phyloP scores from a whole-genome alignment of 2,329 filamentous ascomycete genomes.

The Microdochium bolleyi region DNA sequence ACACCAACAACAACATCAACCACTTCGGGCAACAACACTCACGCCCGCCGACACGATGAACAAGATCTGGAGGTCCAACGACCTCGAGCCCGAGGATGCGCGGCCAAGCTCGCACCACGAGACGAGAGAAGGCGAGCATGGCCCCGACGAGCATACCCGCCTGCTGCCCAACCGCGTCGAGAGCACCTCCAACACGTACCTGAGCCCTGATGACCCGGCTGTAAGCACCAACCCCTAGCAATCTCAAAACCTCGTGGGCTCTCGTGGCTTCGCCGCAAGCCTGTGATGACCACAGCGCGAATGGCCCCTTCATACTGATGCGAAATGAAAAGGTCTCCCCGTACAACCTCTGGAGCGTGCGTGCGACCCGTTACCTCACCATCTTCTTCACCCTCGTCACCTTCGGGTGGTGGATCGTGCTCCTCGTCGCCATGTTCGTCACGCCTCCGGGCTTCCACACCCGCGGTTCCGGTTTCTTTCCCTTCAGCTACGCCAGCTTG shows the following conservation, averaged over 20 bases:
- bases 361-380: conserved; percentile 70
- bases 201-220: conserved; percentile 74
- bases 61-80: conserved; percentile 17
- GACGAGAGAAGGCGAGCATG: conserved; percentile 12
- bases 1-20: not conserved
- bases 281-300: too few species aligned
- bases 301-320: too few species aligned
- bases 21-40: not conserved
- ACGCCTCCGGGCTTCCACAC: conserved; percentile 81
- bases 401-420: conserved; percentile 86
- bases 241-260: not conserved
- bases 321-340: conserved; percentile 66
- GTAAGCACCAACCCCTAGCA: conserved; percentile 35
- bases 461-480: conserved; percentile 86
- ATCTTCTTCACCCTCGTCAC: conserved; percentile 66
- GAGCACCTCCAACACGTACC: conserved; percentile 38
- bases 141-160: conserved; percentile 48
- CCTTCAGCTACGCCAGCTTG: conserved; percentile 76
- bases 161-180: conserved; percentile 63
- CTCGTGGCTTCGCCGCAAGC: not conserved
- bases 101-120: conserved; percentile 8
- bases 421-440: conserved; percentile 85
- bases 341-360: conserved; percentile 90
- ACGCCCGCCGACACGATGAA: conserved; percentile 10
- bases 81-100: conserved; percentile 8